Conservation (phyloP, 805 yeast genomes). For the Kurtzmaniella fragi region DNA sequence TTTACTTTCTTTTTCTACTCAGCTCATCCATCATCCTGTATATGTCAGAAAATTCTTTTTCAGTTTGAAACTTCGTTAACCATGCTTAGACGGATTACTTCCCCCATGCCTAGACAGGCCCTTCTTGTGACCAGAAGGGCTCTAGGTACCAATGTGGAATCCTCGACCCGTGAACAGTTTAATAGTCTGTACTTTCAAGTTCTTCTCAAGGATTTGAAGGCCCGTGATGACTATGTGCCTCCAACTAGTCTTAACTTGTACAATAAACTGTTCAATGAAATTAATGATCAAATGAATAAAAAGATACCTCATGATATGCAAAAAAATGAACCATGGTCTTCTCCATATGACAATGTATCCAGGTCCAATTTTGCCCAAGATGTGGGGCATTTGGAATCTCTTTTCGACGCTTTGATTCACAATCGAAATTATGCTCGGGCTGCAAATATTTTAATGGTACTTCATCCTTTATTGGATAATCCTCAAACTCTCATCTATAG, state of each 20-base stretch:
- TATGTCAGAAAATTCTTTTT: too few relatives aligned
- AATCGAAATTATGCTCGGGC: slow-evolving; percentile 68
- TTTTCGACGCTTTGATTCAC: slow-evolving; percentile 72
- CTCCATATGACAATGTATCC: slow-evolving; percentile 35
- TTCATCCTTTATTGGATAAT: slow-evolving; percentile 43
- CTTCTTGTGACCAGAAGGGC: too few relatives aligned
- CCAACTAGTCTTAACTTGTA: background rate
- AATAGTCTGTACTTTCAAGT: too few relatives aligned
- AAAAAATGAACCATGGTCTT: slow-evolving; percentile 26
- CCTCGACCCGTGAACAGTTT: too few relatives aligned
- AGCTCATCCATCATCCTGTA: too few relatives aligned
- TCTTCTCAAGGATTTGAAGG: too few relatives aligned
- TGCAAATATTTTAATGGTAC: slow-evolving; percentile 56
- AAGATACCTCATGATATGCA: background rate
- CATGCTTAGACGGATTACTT: too few relatives aligned
- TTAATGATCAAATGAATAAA: background rate
- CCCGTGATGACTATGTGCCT: too few relatives aligned
- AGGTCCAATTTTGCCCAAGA: slow-evolving; percentile 48
- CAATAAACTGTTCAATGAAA: slow-evolving; percentile 3
- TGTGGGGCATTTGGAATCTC: slow-evolving; percentile 64
- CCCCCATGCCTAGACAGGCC: too few relatives aligned
- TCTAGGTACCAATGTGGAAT: too few relatives aligned
- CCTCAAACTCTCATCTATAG: slow-evolving; percentile 54
- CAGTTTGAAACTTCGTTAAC: too few relatives aligned
- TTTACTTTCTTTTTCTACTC: too few relatives aligned